Base-by-base conservation (phyloP, 176 grass and related monocot genomes). In the Aegilops bicornis region DNA sequence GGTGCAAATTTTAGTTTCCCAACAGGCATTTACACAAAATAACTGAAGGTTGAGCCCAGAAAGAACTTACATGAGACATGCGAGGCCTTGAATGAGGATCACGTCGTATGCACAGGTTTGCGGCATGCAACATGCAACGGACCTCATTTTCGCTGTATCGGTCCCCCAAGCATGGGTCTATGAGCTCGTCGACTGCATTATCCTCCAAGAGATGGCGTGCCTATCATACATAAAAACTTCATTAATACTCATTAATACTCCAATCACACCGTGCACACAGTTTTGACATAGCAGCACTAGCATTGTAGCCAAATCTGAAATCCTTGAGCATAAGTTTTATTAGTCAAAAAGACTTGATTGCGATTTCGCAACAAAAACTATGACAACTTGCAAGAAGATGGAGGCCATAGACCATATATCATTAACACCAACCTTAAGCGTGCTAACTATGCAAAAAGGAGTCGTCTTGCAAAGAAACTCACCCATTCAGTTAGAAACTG, bases 401-500 rank as follows among this genome's bases (percentile, higher is more conserved):
- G 42, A 29, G 76, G 30, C 82, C 2, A 30, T 17, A 62, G 15
- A 23, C 31, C 24, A 75, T 40, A 59, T 40, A 37, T 25, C 54
- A 79, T 65, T 12, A 58, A 58, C 19, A 58, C 52, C 40, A 64
- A 29, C 42, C 76, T 67, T 47, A n/a, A 40, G 54, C 56, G 32
- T 19, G 43, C 29, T 58, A 80, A 71, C 48, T 43, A 83, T 59
- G 6, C 3, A n/a, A 83, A 88, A 77, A 36, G 19, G 2, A 67
- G 2, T 54, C 70, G 8, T 42, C 54, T 58, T 20, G 2, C 32
- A n/a, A 68, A 52, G 58, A 69, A 76, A 89, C 92, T 84, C 79
- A 97, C 97, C 97, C 97, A 99, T 90, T 99, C 97, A 75, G 97
- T 99, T 58, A 99, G 87, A 80, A 95, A 93, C 45, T 99, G 97